A percentile compares a stretch with the other conserved stretches of the same genome.
These are phyloP conservation scores for Fusarium bactridioides DNA, from an alignment of 2,329 filamentous ascomycete genomes.

Conservation along the genomic window DNA sequence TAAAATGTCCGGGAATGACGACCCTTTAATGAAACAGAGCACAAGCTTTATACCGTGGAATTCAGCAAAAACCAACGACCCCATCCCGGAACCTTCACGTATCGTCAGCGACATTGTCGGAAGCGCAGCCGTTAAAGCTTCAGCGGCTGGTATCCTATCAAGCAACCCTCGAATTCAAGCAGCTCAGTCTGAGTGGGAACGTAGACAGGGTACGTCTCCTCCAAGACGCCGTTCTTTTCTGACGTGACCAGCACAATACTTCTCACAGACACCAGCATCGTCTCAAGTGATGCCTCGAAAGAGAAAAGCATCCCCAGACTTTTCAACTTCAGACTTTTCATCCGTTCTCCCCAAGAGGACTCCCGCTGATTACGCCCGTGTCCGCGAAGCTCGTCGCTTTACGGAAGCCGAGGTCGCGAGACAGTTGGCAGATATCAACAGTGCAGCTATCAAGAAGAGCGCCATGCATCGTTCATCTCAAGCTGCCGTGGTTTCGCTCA, in stretches of 20 bases:
- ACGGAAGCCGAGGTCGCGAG: conserved; percentile 31
- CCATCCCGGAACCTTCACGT: conserved; percentile 13
- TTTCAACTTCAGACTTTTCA: neutral
- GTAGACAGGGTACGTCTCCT: conserved; percentile 5
- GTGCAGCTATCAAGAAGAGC: conserved; percentile 2
- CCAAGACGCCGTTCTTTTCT: neutral
- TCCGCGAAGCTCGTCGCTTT: conserved; percentile 11
- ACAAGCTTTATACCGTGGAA: conserved; percentile 30
- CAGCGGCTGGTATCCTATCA: conserved; percentile 8
- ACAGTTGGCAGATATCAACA: conserved; percentile 10
- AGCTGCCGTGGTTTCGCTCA: conserved; percentile 13
- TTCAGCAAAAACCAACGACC: conserved; percentile 7
- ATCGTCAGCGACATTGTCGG: conserved; percentile 39
- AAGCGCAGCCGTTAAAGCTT: neutral
- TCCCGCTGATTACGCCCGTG: conserved; percentile 1
- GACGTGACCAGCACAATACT: conserved; percentile 10
- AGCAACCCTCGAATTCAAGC: conserved; percentile 38
- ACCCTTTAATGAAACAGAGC: conserved; percentile 21
- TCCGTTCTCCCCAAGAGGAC: conserved; percentile 8
- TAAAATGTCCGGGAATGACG: neutral
- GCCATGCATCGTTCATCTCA: conserved; percentile 3
- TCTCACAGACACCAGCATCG: neutral
- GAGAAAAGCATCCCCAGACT: conserved; percentile 12
- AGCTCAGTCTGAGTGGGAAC: conserved; percentile 45
- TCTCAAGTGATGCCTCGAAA: conserved; percentile 5